Percentiles rank a stretch among this genome's conserved stretches.
phyloP scores from a whole-genome alignment of 306 rosid genomes.

The Malus domestica region ASM211411v1 NC_041802.1:29907001-29907500 shows the following conservation, averaged over 20 bases:
- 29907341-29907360: slow-evolving; percentile 89
- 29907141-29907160: slow-evolving; percentile 26
- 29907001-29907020: slow-evolving; percentile 43
- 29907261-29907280: slow-evolving; percentile 98
- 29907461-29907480: not conserved
- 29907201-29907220: slow-evolving; percentile 51
- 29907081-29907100: not conserved
- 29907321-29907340: slow-evolving; percentile 94
- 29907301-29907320: slow-evolving; percentile 85
- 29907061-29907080: not conserved
- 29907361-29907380: slow-evolving; percentile 94
- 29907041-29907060: not conserved
- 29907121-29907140: not conserved
- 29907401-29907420: slow-evolving; percentile 72
- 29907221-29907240: slow-evolving; percentile 87
- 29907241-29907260: slow-evolving; percentile 94
- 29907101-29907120: not conserved
- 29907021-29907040: slow-evolving; percentile 6
- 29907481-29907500: not conserved
- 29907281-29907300: slow-evolving; percentile 98
- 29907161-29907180: slow-evolving; percentile 61
- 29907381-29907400: slow-evolving; percentile 81
- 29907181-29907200: slow-evolving; percentile 55
- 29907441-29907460: slow-evolving; percentile 32
- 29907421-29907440: slow-evolving; percentile 91